These are phyloP conservation scores for Dothideomycetes sp. DNA, from an alignment of 2,329 filamentous ascomycete species.

Conservation along the genomic window DNA sequence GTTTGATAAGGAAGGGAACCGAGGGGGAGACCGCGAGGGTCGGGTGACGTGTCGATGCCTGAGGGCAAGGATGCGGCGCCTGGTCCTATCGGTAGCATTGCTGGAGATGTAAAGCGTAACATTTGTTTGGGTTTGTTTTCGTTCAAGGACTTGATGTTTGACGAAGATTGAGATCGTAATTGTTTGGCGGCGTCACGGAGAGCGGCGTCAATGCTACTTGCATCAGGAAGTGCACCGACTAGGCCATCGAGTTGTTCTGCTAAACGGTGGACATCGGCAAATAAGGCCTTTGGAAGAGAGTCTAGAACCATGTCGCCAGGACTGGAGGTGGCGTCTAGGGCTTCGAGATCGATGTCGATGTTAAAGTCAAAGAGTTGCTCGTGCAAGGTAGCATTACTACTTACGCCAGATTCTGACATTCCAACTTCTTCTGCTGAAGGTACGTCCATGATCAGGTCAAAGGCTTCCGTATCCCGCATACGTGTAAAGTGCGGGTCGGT, in stretches of 20 bases:
- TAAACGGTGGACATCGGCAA: conserved; percentile 13
- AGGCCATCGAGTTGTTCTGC: conserved; percentile 15
- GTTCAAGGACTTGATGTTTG: neutral
- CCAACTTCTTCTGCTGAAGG: conserved; percentile 6
- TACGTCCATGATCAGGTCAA: conserved; percentile 64
- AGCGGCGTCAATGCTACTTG: conserved; percentile 10
- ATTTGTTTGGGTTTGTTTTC: neutral
- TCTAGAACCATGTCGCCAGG: conserved; percentile 12
- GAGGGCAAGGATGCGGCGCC: conserved; percentile 60
- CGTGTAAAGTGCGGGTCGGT: conserved; percentile 78
- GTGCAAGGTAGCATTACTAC: neutral
- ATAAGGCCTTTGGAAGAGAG: conserved; percentile 11
- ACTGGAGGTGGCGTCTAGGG: conserved; percentile 5
- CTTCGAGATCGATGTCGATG: conserved; percentile 14
- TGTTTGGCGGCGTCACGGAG: conserved; percentile 12
- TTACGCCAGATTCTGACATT: neutral
- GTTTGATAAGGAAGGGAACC: conserved; percentile 35
- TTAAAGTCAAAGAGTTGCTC: conserved; percentile 11
- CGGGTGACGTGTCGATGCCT: conserved; percentile 19
- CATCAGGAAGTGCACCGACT: conserved; percentile 8
- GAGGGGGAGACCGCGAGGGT: conserved; percentile 37
- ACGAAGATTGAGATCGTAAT: conserved; percentile 13
- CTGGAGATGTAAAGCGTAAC: conserved; percentile 34
- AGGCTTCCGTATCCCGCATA: conserved; percentile 59
- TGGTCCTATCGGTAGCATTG: conserved; percentile 47